Conservation (phyloP, 306 rosid genomes). For the Astragalus membranaceus region DNA sequence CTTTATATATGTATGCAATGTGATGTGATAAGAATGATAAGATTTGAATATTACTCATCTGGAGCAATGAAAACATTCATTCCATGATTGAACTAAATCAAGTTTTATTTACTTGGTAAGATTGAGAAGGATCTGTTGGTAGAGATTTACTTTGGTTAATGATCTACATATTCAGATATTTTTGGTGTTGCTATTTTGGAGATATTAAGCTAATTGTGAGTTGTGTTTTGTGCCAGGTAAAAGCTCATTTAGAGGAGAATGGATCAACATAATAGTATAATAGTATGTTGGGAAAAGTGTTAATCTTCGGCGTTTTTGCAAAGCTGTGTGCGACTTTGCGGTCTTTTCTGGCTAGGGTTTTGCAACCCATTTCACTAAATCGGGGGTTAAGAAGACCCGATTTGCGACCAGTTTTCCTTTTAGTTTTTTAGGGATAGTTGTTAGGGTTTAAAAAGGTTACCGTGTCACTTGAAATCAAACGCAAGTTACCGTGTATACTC, state of each 20-base stretch:
- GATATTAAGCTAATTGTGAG: not conserved
- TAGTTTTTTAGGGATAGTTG: too few relatives aligned
- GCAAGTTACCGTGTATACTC: not conserved
- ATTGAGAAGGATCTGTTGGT: not conserved
- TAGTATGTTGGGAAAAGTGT: not conserved
- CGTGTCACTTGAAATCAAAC: too few relatives aligned
- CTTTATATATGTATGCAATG: not conserved
- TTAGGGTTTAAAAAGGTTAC: too few relatives aligned
- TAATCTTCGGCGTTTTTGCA: too few relatives aligned
- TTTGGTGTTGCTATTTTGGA: too few relatives aligned
- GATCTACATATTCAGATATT: slow-evolving; percentile 4
- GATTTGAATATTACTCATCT: not conserved
- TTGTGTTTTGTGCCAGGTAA: slow-evolving; percentile 51
- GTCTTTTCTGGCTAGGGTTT: too few relatives aligned
- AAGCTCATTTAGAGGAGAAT: slow-evolving; percentile 50
- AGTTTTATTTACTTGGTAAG: slow-evolving; percentile 18
- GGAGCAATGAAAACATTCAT: slow-evolving; percentile 8
- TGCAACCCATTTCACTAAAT: too few relatives aligned
- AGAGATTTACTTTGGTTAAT: not conserved
- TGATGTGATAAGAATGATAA: not conserved
- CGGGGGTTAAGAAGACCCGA: too few relatives aligned
- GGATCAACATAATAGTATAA: slow-evolving; percentile 8
- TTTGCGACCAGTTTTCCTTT: too few relatives aligned
- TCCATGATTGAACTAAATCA: not conserved
- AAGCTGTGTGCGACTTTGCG: too few relatives aligned